phyloP scores from a whole-genome alignment of 768 basidiomycete species.

The Lentinula guzmanii region DNA sequence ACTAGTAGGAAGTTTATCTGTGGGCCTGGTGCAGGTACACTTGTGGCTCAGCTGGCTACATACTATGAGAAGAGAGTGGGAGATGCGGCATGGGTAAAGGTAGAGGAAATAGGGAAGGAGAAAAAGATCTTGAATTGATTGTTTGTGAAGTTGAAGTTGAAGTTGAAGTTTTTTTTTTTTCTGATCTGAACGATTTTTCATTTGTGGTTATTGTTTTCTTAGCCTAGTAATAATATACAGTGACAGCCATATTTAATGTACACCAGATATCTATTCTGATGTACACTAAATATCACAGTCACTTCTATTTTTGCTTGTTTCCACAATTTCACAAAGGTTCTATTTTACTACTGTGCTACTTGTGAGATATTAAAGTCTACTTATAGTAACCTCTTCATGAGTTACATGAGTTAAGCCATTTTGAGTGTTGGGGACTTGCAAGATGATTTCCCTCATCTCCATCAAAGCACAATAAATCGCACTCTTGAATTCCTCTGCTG shows the following conservation, averaged over 20 bases:
- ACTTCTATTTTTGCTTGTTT: too few relatives aligned
- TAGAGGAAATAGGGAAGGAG: conserved; percentile 31
- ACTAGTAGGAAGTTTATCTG: conserved; percentile 55
- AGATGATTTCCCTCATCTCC: conserved; percentile 63
- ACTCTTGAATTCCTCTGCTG: conserved; percentile 61
- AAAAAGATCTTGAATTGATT: conserved; percentile 16
- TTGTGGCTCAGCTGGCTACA: conserved; percentile 37
- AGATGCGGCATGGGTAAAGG: conserved; percentile 29
- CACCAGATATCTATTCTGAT: background rate
- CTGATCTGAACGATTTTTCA: background rate
- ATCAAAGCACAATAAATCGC: conserved; percentile 55
- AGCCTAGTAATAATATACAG: background rate
- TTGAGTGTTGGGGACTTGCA: background rate
- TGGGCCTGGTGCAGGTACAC: conserved; percentile 40
- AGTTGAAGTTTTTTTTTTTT: conserved; percentile 7
- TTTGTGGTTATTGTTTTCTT: background rate
- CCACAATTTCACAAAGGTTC: too few relatives aligned
- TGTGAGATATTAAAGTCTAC: background rate
- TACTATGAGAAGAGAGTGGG: conserved; percentile 31
- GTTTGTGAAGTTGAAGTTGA: background rate
- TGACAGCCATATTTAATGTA: background rate
- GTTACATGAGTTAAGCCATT: background rate
- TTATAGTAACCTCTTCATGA: background rate
- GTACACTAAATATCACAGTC: background rate
- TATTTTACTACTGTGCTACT: background rate